Evolutionary conservation across 2,329 filamentous ascomycete species (phyloP), one percentile per base, ranked within the genome.

Genomic region (Fusarium virguliforme): DNA sequence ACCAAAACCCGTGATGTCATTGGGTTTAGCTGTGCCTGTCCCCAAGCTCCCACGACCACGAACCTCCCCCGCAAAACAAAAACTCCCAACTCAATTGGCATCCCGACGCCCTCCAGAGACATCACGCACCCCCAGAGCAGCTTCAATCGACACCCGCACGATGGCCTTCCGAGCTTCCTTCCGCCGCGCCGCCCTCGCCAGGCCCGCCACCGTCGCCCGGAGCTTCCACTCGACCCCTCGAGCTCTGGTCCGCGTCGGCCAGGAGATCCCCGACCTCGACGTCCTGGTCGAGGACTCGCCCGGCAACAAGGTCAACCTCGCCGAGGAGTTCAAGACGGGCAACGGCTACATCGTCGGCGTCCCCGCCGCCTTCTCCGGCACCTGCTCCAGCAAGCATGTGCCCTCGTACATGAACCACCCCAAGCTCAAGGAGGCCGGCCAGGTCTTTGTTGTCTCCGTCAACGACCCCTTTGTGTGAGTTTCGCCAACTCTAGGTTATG

Each of bases 401-500:
- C 95, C 95, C 1, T 92, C 93, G 61, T 98, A 94, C 83, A 92
- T 98, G 81, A 90, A 90, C 78, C 92, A 94, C 79, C 87, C 91
- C 61, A 90, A 91, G 80, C 87, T 97, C 75, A 93, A 93, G 83
- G 86, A 91, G 67, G 94, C 93, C 32, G 95, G 94, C 54, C 87
- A 92, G 77, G 93, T 97, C 50, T 97, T 97, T 77, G 94, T 98
- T 41, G 90, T 98, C 62, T 91, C 93, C 15, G 95, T 98, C 79
- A 98, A 98, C 80, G 95, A 98, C 80, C 89, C 94, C 22, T 98
- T 98, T 80, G 95, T 97, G 93, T 97, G 86, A 83, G 92, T 83
- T 46, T 32, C 4, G 18, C 46, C 13, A 12, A 6, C 10, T 8
- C n/a, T 24, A 6, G 28, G 56, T n/a, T 8, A 13, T 6, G 9